These are phyloP conservation scores for Cladobotryum mycophilum DNA, from an alignment of 2,329 filamentous ascomycete genomes.

Conservation along the genomic window DNA sequence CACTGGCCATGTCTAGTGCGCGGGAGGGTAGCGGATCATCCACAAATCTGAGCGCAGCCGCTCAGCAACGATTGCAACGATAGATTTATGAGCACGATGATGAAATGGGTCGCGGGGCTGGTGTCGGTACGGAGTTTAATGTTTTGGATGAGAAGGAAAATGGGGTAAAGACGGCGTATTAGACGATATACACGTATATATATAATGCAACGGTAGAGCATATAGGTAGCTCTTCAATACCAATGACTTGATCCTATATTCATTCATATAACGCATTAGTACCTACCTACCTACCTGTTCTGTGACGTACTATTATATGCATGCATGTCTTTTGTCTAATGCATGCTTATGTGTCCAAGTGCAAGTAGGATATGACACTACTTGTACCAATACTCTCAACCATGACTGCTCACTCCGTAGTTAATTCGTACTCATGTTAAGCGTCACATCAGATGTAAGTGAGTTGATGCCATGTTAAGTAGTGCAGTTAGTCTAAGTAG, in stretches of 20 bases:
- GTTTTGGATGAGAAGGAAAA: conserved; percentile 9
- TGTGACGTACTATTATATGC: too few species aligned
- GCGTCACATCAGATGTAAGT: too few species aligned
- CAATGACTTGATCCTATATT: neutral
- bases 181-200: conserved; percentile 11
- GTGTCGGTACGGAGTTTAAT: conserved; percentile 11
- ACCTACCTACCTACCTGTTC: too few species aligned
- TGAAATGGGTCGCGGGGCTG: conserved; percentile 2
- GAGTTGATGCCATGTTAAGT: too few species aligned
- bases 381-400: too few species aligned
- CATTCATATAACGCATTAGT: too few species aligned
- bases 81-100: conserved; percentile 3
- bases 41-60: conserved; percentile 7
- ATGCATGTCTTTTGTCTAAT: too few species aligned
- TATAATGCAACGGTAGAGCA: conserved; percentile 4
- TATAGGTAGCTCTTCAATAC: conserved; percentile 3
- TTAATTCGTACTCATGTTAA: too few species aligned
- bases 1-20: conserved; percentile 45
- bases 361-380: too few species aligned
- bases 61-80: conserved; percentile 6
- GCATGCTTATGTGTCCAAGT: too few species aligned
- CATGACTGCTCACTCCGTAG: too few species aligned
- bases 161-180: conserved; percentile 8
- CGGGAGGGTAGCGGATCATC: conserved; percentile 1
- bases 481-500: too few species aligned